Evolutionary conservation across 257 asterid genomes (phyloP).

Genomic region (Datura wrightii): DNA sequence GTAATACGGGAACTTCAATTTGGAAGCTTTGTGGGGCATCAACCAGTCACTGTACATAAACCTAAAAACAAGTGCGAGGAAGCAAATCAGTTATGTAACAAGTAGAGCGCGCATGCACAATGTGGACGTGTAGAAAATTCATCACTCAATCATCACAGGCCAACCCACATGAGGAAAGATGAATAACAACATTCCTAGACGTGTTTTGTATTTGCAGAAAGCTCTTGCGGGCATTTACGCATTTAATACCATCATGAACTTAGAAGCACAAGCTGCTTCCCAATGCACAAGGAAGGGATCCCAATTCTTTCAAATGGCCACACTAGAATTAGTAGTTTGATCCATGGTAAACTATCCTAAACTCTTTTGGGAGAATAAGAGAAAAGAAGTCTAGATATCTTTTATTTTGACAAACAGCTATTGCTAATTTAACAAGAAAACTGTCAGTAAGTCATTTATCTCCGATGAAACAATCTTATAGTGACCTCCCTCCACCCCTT

Average conservation of each 20-base stretch:
- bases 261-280: not conserved
- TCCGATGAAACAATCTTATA: no score
- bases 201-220: slow-evolving; percentile 3
- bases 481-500: not conserved
- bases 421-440: not conserved
- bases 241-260: not conserved
- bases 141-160: slow-evolving; percentile 2
- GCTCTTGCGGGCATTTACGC: not conserved
- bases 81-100: not conserved
- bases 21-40: slow-evolving; percentile 96
- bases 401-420: not conserved
- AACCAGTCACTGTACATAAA: slow-evolving; percentile 84
- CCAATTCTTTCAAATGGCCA: not conserved
- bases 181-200: not conserved
- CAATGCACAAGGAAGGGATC: slow-evolving; percentile 13
- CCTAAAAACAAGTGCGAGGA: slow-evolving; percentile 54
- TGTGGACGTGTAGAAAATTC: not conserved
- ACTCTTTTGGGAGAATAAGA: not conserved
- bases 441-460: not conserved
- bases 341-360: not conserved
- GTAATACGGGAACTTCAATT: slow-evolving; percentile 68
- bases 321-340: not conserved
- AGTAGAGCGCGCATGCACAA: not conserved
- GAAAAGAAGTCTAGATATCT: no score
- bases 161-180: not conserved